Evolutionary conservation across 139 green algal species (phyloP).

Genomic region (Pseudopediastrum boryanum): DNA sequence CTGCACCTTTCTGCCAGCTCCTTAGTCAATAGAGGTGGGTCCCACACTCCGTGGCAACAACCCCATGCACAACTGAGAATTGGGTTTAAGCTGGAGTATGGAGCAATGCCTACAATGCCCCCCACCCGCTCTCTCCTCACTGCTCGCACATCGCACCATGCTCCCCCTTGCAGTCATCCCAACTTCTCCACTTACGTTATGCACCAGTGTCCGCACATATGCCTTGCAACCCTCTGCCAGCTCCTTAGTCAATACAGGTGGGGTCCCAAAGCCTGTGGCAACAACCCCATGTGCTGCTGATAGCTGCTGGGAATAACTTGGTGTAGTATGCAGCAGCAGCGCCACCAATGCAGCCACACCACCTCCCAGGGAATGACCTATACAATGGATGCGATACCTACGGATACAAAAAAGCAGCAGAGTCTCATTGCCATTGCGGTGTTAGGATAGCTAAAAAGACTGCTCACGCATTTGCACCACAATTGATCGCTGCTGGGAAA

Average conservation of each 20-base stretch:
- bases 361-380: slow-evolving; percentile 9
- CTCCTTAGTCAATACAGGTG: slow-evolving; percentile 8
- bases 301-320: too few relatives aligned
- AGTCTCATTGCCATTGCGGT: too few relatives aligned
- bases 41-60: slow-evolving; percentile 14
- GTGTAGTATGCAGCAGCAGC: slow-evolving; percentile 5
- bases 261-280: slow-evolving; percentile 20
- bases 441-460: too few relatives aligned
- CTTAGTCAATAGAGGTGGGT: slow-evolving; percentile 10
- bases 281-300: slow-evolving; percentile 2
- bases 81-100: too few relatives aligned
- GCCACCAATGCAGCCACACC: slow-evolving; percentile 14
- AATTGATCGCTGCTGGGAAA: too few relatives aligned
- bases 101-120: too few relatives aligned
- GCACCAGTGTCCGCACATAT: slow-evolving; percentile 14
- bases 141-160: too few relatives aligned
- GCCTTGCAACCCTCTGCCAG: neutral
- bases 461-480: too few relatives aligned
- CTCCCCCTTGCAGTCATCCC: too few relatives aligned
- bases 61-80: neutral
- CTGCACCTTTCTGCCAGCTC: neutral
- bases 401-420: too few relatives aligned
- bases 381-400: slow-evolving; percentile 23
- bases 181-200: slow-evolving; percentile 1
- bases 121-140: too few relatives aligned